These are phyloP conservation scores for Alternaria viburni DNA, from an alignment of 2,329 filamentous ascomycete genomes.

Conservation along the genomic window DNA sequence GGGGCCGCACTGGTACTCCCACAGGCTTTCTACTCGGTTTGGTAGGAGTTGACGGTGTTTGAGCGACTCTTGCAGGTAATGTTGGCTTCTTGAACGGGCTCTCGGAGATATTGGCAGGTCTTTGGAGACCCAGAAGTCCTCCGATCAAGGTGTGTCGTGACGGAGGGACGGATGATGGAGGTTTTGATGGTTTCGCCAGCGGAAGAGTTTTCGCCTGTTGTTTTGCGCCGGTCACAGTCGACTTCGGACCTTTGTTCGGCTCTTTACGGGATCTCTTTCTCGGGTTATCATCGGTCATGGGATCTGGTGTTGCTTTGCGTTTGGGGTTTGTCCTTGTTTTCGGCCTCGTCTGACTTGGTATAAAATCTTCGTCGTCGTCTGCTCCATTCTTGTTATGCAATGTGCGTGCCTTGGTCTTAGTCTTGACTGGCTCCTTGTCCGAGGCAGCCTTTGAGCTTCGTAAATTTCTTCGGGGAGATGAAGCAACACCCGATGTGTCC, in stretches of 20 bases:
- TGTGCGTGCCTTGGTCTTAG: not conserved
- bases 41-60: slow-evolving; percentile 22
- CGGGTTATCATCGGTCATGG: not conserved
- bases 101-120: not conserved
- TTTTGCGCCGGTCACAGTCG: not conserved
- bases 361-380: slow-evolving; percentile 20
- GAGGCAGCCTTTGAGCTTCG: not conserved
- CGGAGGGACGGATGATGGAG: not conserved
- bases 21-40: slow-evolving; percentile 1
- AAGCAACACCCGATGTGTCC: not conserved
- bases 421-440: not conserved
- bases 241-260: not conserved
- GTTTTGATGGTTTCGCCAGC: not conserved
- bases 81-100: slow-evolving; percentile 25
- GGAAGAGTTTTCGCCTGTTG: not conserved
- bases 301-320: slow-evolving; percentile 11
- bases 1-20: slow-evolving; percentile 5
- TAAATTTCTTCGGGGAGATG: not conserved
- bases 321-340: slow-evolving; percentile 12
- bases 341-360: not conserved
- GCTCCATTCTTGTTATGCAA: slow-evolving; percentile 4
- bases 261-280: not conserved
- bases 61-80: slow-evolving; percentile 8
- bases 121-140: slow-evolving; percentile 15
- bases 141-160: slow-evolving; percentile 19